These are phyloP conservation scores for Rhamnella rubrinervis DNA, from an alignment of 331 rosid species.

Conservation along the genomic window DNA sequence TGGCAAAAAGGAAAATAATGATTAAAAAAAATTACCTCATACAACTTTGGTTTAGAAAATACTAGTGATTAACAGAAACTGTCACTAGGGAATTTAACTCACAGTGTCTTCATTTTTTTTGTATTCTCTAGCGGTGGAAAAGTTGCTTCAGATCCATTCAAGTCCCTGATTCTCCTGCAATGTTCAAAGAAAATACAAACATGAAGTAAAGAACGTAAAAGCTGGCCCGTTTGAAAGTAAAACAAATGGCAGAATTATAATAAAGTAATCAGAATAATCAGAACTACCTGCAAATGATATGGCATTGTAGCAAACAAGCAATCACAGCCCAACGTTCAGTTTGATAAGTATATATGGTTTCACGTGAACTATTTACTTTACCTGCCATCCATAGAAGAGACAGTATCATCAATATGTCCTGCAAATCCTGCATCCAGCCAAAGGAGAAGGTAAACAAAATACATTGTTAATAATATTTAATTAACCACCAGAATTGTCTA, in stretches of 20 bases:
- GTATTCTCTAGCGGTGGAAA: constrained; percentile 36
- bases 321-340: constrained; percentile 2
- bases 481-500: no score
- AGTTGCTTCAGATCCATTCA: constrained; percentile 48
- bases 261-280: background rate
- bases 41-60: constrained; percentile 15
- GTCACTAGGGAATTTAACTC: constrained; percentile 33
- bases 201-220: background rate
- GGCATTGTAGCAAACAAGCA: background rate
- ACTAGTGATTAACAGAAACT: background rate
- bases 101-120: constrained; percentile 38
- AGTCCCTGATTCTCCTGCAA: constrained; percentile 74
- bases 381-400: constrained; percentile 92
- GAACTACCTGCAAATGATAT: background rate
- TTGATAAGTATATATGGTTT: constrained; percentile 6
- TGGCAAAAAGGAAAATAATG: constrained; percentile 11
- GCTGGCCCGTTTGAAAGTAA: constrained; percentile 6
- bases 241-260: background rate
- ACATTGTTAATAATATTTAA: no score
- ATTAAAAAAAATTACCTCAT: no score
- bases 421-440: constrained; percentile 67
- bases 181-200: constrained; percentile 11
- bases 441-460: background rate
- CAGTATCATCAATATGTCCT: constrained; percentile 72
- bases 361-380: constrained; percentile 21